Base-by-base conservation (phyloP, 768 basidiomycete species). In the Leccinum imitatum region DNA sequence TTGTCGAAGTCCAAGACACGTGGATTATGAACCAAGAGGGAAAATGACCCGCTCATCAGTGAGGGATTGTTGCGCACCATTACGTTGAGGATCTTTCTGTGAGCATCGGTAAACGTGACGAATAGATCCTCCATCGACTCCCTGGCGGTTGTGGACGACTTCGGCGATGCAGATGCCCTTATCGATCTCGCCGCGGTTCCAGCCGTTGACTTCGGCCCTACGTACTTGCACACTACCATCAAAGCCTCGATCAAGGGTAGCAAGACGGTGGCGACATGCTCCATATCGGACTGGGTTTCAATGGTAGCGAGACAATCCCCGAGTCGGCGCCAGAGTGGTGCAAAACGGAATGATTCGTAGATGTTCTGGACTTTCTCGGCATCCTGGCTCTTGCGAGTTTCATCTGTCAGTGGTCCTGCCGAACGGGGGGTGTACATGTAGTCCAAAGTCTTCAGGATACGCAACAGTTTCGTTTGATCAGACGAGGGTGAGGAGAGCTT, bases 31-130 rank as follows among this genome's bases (percentile, higher is more conserved):
- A 99, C 91, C 63, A 99, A 80, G 1, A 99, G 82, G 15, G 95
- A 94, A 82, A 99, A 99, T 1, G 96, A 98, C 11, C 97, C 97
- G 66, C 93, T 93, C 91, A 99, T 95, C 46, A 99, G 76, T 0
- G 95, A 94, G 3, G 97, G 97, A 71, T 98, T 98, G 73, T 95
- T 98, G 63, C 97, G 90, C 31, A 99, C 95, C 90, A 99, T 96
- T 61, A 95, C 80, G 73, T 99, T 99, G 57, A 98, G 83, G 51
- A 97, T 84, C 73, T 95, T 95, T 60, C 94, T 84, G 71, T 98
- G 96, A 15, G 87, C 82, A 65, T 96, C 95, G 9, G 95, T 98
- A 77, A 98, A 98, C 7, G 84, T 81, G 51, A 96, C 87, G 71
- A 98, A 98, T 14, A 96, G 81, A 61, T 96, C 94, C 61, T 93